Base-by-base conservation (phyloP, 108 stramenopile genomes). In the Cyclotella cryptica region DNA sequence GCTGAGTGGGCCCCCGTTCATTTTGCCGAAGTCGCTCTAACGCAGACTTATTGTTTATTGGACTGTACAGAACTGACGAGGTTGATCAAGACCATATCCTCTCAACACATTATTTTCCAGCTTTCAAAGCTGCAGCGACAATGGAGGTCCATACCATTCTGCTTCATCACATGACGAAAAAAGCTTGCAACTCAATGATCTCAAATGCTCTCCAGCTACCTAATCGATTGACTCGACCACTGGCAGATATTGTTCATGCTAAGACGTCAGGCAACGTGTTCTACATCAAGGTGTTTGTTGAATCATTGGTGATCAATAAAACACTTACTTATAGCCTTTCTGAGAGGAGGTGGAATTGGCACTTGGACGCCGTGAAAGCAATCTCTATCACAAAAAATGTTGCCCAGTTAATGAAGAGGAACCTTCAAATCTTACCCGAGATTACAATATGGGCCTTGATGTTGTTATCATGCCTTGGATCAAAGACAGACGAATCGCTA, bases 261-360 rank as follows among this genome's bases (percentile, higher is more conserved):
- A 76, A 76, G 26, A 76, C 75, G 26, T 14, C 35, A n/a, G 75
- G 75, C 0, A 76, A 76, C 28, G 53, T 68, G 10, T 64, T 76
- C 13, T 58, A 55, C 26, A 40, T 76, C 7, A 62, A 45, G n/a
- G 14, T 10, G 15, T 65, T 76, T 26, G 27, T 76, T 28, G 57
- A 69, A 10, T 76, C 69, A 19, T 46, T 76, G 15, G 53, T 65
- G 18, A 42, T 42, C 11, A 64, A 57, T 7, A 57, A 55, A 11
- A 27, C n/a, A 43, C 75, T 76, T 5, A 27, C 46, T 13, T 76
- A 59, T 54, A 42, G 28, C 17, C 24, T 51, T 13, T 17, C 19
- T n/a, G 67, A n/a, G 11, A 54, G 43, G 29, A 52, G 69, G 14
- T 76, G 75, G 75, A 27, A 44, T 22, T 76, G 75, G 75, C 29